Evolutionary conservation across 2,329 filamentous ascomycete genomes (phyloP).

Genomic region (Cladosporium sp.): DNA sequence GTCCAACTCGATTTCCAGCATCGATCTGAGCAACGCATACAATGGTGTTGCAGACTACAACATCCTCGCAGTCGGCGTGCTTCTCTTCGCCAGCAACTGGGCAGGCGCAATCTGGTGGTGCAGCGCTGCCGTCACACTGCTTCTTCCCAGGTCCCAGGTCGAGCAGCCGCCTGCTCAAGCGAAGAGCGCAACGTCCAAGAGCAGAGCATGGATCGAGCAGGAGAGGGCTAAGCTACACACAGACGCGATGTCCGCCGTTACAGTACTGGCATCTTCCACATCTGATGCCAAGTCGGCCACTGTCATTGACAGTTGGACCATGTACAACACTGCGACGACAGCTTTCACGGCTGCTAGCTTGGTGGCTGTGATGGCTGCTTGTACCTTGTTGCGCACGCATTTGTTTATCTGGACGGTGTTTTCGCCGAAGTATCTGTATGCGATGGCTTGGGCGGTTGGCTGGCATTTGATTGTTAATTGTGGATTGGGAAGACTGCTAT

Average conservation of each 20-base stretch:
- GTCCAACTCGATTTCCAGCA: constrained; percentile 91
- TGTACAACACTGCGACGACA: constrained; percentile 63
- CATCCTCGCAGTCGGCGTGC: constrained; percentile 69
- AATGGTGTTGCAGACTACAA: constrained; percentile 85
- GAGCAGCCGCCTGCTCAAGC: background rate
- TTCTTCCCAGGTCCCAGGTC: constrained; percentile 14
- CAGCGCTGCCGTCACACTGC: constrained; percentile 45
- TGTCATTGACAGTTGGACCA: constrained; percentile 17
- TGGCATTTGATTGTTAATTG: constrained; percentile 76
- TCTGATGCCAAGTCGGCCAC: background rate
- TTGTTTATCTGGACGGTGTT: constrained; percentile 99
- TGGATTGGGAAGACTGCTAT: constrained; percentile 18
- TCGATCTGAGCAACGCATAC: constrained; percentile 91
- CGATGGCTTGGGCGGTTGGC: constrained; percentile 78
- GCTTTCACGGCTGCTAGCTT: constrained; percentile 64
- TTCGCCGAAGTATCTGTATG: constrained; percentile 92
- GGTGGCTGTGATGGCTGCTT: constrained; percentile 80
- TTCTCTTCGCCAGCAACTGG: constrained; percentile 91
- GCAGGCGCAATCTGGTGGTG: constrained; percentile 87
- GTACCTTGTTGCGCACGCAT: constrained; percentile 77
- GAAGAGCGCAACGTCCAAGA: background rate
- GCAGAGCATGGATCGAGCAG: constrained; percentile 24
- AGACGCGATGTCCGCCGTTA: constrained; percentile 17
- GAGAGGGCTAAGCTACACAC: constrained; percentile 26
- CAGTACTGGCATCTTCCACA: background rate